phyloP scores from a whole-genome alignment of 306 rosid species.

The Vigna radiata region DNA sequence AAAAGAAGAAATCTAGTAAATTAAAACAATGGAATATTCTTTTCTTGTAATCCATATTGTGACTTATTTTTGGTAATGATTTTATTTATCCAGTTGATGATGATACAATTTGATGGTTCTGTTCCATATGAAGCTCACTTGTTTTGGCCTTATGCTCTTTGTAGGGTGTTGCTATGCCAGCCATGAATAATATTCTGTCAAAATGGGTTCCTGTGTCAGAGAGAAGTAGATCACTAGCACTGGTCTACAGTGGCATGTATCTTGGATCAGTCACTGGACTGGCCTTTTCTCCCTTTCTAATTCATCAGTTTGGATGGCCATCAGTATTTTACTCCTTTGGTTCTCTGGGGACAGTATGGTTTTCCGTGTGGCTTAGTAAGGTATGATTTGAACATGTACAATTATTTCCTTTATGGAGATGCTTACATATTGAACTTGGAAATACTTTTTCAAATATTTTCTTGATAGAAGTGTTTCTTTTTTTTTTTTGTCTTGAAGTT shows the following conservation, averaged over 20 bases:
- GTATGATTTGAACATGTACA: constrained; percentile 49
- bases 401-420: constrained; percentile 14
- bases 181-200: constrained; percentile 96
- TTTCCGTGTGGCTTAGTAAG: constrained; percentile 79
- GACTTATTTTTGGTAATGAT: constrained; percentile 28
- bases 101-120: not conserved
- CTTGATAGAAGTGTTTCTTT: not conserved
- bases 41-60: constrained; percentile 33
- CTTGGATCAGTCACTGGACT: constrained; percentile 98
- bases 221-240: constrained; percentile 91
- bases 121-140: constrained; percentile 30
- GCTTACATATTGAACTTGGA: constrained; percentile 4
- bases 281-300: constrained; percentile 91
- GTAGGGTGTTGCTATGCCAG: constrained; percentile 99
- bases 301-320: constrained; percentile 97
- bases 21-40: constrained; percentile 22
- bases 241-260: constrained; percentile 99
- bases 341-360: constrained; percentile 94
- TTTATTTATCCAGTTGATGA: constrained; percentile 30
- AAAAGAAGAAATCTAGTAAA: not conserved
- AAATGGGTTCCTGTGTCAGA: constrained; percentile 99
- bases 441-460: constrained; percentile 1
- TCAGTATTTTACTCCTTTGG: constrained; percentile 98
- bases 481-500: constrained; percentile 6
- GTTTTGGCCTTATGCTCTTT: constrained; percentile 34